Evolutionary conservation across 768 basidiomycete genomes (phyloP).

Genomic region (Leccinum variicolor): DNA sequence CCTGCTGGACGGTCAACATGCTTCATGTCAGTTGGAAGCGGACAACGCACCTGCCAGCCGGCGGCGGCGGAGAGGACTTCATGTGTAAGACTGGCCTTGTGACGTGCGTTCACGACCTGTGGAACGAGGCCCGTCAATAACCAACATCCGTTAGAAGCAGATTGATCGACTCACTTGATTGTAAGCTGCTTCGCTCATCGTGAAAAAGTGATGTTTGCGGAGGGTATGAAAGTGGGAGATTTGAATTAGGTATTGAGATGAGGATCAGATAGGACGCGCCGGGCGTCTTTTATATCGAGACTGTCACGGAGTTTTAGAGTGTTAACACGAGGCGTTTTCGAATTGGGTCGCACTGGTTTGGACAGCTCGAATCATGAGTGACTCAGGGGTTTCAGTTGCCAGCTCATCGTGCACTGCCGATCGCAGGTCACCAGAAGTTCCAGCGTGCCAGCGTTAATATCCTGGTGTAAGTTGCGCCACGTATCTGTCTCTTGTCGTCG

Average conservation of each 20-base stretch:
- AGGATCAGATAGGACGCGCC: constrained; percentile 4
- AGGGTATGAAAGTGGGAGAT: background rate
- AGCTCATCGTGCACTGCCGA: background rate
- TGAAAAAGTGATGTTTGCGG: constrained; percentile 1
- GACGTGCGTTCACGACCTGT: constrained; percentile 47
- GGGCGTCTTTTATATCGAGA: constrained; percentile 14
- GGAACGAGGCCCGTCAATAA: background rate
- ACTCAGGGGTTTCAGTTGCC: background rate
- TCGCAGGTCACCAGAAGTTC: background rate
- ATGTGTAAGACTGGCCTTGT: constrained; percentile 59
- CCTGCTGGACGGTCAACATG: constrained; percentile 34
- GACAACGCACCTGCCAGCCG: constrained; percentile 48
- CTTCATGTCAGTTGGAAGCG: background rate
- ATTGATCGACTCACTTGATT: constrained; percentile 14
- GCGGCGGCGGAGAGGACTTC: constrained; percentile 68
- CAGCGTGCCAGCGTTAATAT: background rate
- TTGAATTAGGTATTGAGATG: background rate
- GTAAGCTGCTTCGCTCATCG: constrained; percentile 17
- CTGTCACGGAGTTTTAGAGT: too few species aligned
- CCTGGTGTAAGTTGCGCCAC: background rate
- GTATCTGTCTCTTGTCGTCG: background rate
- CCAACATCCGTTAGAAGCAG: background rate
- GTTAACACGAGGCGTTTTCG: background rate
- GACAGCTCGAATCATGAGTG: background rate
- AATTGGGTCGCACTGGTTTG: constrained; percentile 6